Evolutionary conservation across 768 basidiomycete species (phyloP).

Genomic region (Sporobolomyces roseus): DNA sequence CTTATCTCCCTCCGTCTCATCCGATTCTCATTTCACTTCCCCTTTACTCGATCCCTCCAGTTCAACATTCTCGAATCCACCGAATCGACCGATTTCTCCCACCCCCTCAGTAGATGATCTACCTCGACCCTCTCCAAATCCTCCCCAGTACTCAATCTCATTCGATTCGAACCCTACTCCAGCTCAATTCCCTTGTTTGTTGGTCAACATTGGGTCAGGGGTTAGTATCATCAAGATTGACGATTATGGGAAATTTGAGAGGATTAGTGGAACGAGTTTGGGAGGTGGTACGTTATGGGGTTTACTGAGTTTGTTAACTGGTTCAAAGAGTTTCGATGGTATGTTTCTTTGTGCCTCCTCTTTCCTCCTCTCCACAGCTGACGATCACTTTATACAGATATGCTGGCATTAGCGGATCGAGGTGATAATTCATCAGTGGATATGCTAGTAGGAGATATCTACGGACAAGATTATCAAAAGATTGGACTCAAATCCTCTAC

Average conservation of each 20-base stretch:
- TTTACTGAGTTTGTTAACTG: conserved; percentile 85
- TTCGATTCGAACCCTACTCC: conserved; percentile 79
- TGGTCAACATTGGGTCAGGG: conserved; percentile 97
- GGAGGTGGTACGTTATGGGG: conserved; percentile 99
- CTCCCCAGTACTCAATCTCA: conserved; percentile 80
- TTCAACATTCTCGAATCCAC: not conserved
- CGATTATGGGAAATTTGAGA: conserved; percentile 89
- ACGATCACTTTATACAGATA: conserved; percentile 59
- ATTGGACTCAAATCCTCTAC: conserved; percentile 95
- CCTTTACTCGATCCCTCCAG: conserved; percentile 4
- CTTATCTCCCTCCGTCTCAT: not conserved
- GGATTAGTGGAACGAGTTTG: conserved; percentile 92
- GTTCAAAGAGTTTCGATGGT: conserved; percentile 94
- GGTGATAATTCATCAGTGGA: conserved; percentile 93
- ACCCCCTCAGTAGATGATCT: conserved; percentile 50
- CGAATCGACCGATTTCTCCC: not conserved
- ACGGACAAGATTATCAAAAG: conserved; percentile 83
- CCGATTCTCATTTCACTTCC: not conserved
- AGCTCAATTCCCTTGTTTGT: conserved; percentile 79
- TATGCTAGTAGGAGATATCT: conserved; percentile 99
- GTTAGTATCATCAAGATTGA: conserved; percentile 97
- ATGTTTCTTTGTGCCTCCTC: conserved; percentile 48
- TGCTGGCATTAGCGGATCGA: conserved; percentile 86
- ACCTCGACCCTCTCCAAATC: conserved; percentile 83
- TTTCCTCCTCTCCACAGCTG: not conserved